These are phyloP conservation scores for Berberis vulgaris DNA, from an alignment of 164 flowering plant genomes.

Conservation along the genomic window DNA sequence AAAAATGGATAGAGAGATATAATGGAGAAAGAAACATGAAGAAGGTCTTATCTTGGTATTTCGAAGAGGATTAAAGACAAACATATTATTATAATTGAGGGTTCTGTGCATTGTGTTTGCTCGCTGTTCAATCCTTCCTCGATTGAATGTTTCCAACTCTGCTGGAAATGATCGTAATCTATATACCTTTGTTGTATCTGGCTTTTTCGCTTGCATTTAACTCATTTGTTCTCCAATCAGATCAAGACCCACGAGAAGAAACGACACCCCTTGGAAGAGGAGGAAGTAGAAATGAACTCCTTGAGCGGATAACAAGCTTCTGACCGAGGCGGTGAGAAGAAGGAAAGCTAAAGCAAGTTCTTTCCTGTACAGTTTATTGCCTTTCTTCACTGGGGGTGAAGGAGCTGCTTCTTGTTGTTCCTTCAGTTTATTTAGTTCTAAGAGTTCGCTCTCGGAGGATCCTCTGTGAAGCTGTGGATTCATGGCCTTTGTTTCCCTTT, in stretches of 20 bases:
- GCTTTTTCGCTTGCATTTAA: conserved; percentile 13
- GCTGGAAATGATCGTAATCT: no score
- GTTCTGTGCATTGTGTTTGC: conserved; percentile 2
- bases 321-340: conserved; percentile 66
- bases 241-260: conserved; percentile 87
- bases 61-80: conserved; percentile 9
- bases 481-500: conserved; percentile 45
- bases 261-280: conserved; percentile 79
- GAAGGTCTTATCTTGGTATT: conserved; percentile 11
- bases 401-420: conserved; percentile 37
- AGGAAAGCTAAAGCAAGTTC: conserved; percentile 77
- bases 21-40: conserved; percentile 10
- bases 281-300: conserved; percentile 89
- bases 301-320: conserved; percentile 76
- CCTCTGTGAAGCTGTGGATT: conserved; percentile 42
- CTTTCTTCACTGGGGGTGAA: conserved; percentile 31
- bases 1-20: conserved; percentile 8
- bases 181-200: no score
- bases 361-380: conserved; percentile 59
- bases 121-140: not conserved
- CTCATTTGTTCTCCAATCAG: conserved; percentile 82
- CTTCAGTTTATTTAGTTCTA: conserved; percentile 38
- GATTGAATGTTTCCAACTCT: not conserved
- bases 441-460: conserved; percentile 59
- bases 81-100: conserved; percentile 12